Evolutionary conservation across 1,284 basidiomycete genomes (phyloP).

Genomic region (Sanghuangporus weigelae): DNA sequence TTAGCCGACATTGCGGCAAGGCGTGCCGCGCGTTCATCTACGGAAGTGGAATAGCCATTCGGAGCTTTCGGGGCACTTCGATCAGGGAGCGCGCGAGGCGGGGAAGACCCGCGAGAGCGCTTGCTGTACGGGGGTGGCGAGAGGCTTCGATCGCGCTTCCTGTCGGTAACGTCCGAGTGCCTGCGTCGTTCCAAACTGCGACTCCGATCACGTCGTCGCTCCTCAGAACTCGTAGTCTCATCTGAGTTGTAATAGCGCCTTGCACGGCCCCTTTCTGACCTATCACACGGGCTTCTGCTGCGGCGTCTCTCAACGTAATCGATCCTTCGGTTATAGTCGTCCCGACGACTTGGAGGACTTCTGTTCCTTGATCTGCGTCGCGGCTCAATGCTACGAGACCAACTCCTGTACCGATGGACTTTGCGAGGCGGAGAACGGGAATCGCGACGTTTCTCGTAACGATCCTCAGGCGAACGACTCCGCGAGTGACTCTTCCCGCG

Average conservation of each 20-base stretch:
- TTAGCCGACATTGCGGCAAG: slow-evolving; percentile 82
- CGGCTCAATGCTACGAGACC: slow-evolving; percentile 10
- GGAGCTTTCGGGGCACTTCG: neutral
- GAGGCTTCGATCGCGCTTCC: slow-evolving; percentile 6
- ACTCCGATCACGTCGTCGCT: slow-evolving; percentile 12
- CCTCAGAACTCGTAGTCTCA: slow-evolving; percentile 12
- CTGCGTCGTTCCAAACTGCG: slow-evolving; percentile 3
- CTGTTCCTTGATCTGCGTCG: slow-evolving; percentile 6
- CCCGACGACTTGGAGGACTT: slow-evolving; percentile 1
- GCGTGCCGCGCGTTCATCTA: slow-evolving; percentile 69
- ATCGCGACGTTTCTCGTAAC: slow-evolving; percentile 4
- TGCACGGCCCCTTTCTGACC: neutral
- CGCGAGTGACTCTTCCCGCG: slow-evolving; percentile 30
- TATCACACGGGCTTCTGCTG: neutral
- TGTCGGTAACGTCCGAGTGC: neutral
- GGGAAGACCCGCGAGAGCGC: slow-evolving; percentile 23
- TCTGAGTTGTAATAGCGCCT: slow-evolving; percentile 6
- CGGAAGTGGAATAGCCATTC: slow-evolving; percentile 34
- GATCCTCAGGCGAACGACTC: slow-evolving; percentile 19
- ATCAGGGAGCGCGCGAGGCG: slow-evolving; percentile 20
- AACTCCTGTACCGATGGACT: slow-evolving; percentile 4
- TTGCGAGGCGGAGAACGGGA: slow-evolving; percentile 12
- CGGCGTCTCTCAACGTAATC: neutral
- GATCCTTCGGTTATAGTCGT: neutral
- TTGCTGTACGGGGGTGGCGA: slow-evolving; percentile 5